Evolutionary conservation across 2,329 filamentous ascomycete species (phyloP).

Genomic region (Hypomyces perniciosus): DNA sequence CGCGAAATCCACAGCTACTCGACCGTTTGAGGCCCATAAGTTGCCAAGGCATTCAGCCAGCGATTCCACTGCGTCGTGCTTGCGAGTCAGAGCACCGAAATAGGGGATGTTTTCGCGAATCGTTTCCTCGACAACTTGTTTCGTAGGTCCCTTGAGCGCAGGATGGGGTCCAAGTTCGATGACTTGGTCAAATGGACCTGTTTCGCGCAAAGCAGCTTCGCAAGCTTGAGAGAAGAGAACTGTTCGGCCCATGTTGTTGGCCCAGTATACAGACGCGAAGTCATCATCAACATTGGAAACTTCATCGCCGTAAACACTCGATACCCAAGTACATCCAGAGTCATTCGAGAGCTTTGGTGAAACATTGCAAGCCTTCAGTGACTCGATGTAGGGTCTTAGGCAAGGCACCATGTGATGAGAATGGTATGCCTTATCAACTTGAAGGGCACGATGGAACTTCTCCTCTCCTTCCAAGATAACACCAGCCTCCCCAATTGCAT

Average conservation of each 20-base stretch:
- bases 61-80: slow-evolving; percentile 14
- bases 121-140: slow-evolving; percentile 29
- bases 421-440: slow-evolving; percentile 44
- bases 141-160: slow-evolving; percentile 40
- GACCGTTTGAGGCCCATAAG: slow-evolving; percentile 14
- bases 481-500: slow-evolving; percentile 21
- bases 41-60: slow-evolving; percentile 15
- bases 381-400: slow-evolving; percentile 14
- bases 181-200: slow-evolving; percentile 6
- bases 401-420: slow-evolving; percentile 40
- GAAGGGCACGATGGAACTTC: slow-evolving; percentile 31
- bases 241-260: slow-evolving; percentile 19
- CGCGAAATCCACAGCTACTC: slow-evolving; percentile 4
- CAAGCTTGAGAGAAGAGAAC: slow-evolving; percentile 20
- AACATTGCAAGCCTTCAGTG: slow-evolving; percentile 8
- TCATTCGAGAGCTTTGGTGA: neutral
- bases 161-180: slow-evolving; percentile 43
- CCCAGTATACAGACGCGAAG: slow-evolving; percentile 18
- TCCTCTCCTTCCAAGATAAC: slow-evolving; percentile 17
- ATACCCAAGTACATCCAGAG: slow-evolving; percentile 16
- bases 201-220: slow-evolving; percentile 1
- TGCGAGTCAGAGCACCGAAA: slow-evolving; percentile 13
- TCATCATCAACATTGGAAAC: slow-evolving; percentile 6
- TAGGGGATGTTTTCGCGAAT: slow-evolving; percentile 10
- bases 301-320: slow-evolving; percentile 23